Evolutionary conservation across 1,284 basidiomycete genomes (phyloP).

Genomic region (Taiwanofungus camphoratus): DNA sequence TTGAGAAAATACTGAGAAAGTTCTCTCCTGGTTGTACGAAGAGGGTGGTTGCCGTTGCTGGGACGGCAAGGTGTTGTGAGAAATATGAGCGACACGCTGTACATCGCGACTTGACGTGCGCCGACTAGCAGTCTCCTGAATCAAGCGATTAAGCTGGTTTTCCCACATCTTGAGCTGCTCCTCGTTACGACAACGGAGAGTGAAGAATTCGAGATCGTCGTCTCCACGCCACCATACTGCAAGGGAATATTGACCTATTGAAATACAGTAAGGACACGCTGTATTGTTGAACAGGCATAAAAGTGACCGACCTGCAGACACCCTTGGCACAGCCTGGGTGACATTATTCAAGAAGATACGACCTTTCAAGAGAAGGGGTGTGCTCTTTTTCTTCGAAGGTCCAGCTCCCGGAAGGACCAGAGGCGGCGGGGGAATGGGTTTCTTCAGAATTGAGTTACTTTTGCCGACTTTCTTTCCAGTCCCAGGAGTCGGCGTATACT

Average conservation of each 20-base stretch:
- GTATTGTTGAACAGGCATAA: constrained; percentile 2
- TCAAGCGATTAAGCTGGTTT: constrained; percentile 80
- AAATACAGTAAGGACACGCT: constrained; percentile 9
- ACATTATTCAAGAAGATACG: constrained; percentile 98
- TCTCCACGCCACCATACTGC: constrained; percentile 95
- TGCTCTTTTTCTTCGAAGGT: constrained; percentile 65
- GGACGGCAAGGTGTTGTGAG: constrained; percentile 42
- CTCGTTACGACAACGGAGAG: constrained; percentile 87
- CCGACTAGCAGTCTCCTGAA: constrained; percentile 62
- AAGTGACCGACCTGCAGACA: constrained; percentile 51
- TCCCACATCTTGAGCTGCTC: constrained; percentile 95
- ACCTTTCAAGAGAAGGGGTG: constrained; percentile 88
- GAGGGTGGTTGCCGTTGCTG: constrained; percentile 18
- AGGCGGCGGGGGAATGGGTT: constrained; percentile 44
- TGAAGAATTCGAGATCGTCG: constrained; percentile 89
- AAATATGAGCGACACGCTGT: constrained; percentile 33
- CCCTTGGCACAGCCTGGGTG: constrained; percentile 64
- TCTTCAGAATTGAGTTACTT: constrained; percentile 75
- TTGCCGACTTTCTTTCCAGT: constrained; percentile 60
- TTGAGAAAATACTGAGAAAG: constrained; percentile 24
- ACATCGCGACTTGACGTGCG: constrained; percentile 55
- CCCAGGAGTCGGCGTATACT: constrained; percentile 45
- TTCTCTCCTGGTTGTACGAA: constrained; percentile 19
- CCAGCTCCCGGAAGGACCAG: constrained; percentile 39
- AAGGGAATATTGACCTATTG: constrained; percentile 52